Conservation (phyloP, 2,329 filamentous ascomycete genomes). For the Penicillium sp. region DNA sequence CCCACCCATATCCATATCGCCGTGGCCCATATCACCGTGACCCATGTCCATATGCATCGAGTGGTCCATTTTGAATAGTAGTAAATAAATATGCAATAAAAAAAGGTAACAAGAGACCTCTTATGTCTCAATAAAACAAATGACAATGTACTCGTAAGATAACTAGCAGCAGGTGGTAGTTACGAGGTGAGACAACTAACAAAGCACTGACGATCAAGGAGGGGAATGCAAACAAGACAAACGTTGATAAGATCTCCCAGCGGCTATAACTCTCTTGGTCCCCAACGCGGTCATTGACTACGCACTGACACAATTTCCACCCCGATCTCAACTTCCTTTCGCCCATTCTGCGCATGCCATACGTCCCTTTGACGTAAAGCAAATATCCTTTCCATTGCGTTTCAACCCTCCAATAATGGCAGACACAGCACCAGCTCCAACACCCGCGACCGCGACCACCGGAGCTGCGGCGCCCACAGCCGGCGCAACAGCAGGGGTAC, state of each 20-base stretch:
- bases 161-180: not conserved
- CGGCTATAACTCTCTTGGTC: not conserved
- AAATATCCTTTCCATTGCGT: not conserved
- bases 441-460: conserved; percentile 20
- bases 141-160: not conserved
- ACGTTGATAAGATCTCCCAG: conserved; percentile 20
- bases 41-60: conserved; percentile 49
- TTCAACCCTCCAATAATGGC: conserved; percentile 31
- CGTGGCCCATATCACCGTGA: conserved; percentile 52
- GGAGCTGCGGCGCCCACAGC: conserved; percentile 20
- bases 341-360: not conserved
- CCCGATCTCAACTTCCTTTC: conserved; percentile 1
- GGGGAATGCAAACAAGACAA: conserved; percentile 38
- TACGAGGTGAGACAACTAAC: not conserved
- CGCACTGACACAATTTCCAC: not conserved
- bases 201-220: not conserved
- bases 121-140: not conserved
- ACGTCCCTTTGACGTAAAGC: not conserved
- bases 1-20: conserved; percentile 57
- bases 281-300: conserved; percentile 7
- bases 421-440: conserved; percentile 40
- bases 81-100: not conserved
- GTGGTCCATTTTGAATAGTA: conserved; percentile 34
- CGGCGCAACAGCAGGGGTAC: conserved; percentile 20
- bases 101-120: not conserved